A percentile compares a stretch with the other conserved stretches of the same genome.
These are phyloP conservation scores for Pinus albicaulis DNA, from an alignment of 75 land plant species.

Conservation along the genomic window DNA sequence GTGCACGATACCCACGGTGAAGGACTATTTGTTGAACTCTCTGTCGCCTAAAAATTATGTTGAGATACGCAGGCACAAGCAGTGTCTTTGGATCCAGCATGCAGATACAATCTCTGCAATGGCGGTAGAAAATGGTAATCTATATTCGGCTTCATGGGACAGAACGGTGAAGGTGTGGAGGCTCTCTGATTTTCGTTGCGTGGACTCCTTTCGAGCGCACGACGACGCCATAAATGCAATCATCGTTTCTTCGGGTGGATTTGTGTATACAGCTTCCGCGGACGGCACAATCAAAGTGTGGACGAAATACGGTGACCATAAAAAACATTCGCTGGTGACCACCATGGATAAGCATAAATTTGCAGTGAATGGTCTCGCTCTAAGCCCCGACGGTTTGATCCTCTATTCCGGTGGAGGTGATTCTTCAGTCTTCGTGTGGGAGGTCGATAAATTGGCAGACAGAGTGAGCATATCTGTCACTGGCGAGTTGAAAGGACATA, in stretches of 20 bases:
- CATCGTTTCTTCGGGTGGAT: background rate
- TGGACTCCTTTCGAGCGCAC: slow-evolving; percentile 68
- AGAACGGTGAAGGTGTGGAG: slow-evolving; percentile 64
- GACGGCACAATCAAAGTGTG: slow-evolving; percentile 34
- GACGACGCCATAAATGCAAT: slow-evolving; percentile 63
- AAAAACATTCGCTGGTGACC: slow-evolving; percentile 11
- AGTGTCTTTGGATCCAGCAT: slow-evolving; percentile 8
- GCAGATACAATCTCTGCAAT: background rate
- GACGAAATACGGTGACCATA: background rate
- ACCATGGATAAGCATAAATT: slow-evolving; percentile 4
- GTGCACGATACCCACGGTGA: too few relatives aligned
- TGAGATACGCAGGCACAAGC: background rate
- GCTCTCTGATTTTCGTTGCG: slow-evolving; percentile 41
- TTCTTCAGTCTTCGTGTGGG: too few relatives aligned
- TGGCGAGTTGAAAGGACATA: slow-evolving; percentile 18
- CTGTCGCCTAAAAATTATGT: too few relatives aligned
- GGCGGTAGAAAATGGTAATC: background rate
- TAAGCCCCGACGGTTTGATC: too few relatives aligned
- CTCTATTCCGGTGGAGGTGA: too few relatives aligned
- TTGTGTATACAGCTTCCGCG: slow-evolving; percentile 30
- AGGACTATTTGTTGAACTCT: too few relatives aligned
- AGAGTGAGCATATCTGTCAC: background rate
- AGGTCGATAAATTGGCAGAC: too few relatives aligned
- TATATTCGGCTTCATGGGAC: slow-evolving; percentile 72
- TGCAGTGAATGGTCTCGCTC: slow-evolving; percentile 24